These are phyloP conservation scores for Avena sativa DNA, from an alignment of 176 grass and related monocot species.

Conservation along the genomic window DNA sequence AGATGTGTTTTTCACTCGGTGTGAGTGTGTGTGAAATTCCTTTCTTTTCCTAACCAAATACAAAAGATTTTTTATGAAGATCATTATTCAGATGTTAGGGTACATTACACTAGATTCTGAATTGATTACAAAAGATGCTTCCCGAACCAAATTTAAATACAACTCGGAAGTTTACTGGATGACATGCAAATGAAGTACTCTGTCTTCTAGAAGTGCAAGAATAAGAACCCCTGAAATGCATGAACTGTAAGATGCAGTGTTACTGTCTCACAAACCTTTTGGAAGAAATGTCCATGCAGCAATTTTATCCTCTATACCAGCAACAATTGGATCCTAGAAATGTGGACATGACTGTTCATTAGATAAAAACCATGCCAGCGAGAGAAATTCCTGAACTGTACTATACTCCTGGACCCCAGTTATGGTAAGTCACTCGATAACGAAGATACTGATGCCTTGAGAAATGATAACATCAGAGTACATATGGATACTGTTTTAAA, in stretches of 20 bases:
- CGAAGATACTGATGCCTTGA: constrained; percentile 2
- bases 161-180: neutral
- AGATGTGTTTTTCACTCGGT: neutral
- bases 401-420: neutral
- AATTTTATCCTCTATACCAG: constrained; percentile 91
- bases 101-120: neutral
- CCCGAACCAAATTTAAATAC: constrained; percentile 5
- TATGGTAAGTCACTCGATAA: neutral
- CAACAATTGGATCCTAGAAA: constrained; percentile 88
- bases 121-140: too few species aligned
- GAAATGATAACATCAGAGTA: neutral
- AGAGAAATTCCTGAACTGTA: neutral
- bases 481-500: neutral
- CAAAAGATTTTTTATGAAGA: neutral
- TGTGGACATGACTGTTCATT: constrained; percentile 30
- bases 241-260: neutral
- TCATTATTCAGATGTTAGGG: neutral
- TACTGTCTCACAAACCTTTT: constrained; percentile 70
- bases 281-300: constrained; percentile 98
- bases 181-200: neutral
- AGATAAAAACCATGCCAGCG: constrained; percentile 30
- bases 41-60: neutral
- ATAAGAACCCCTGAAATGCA: constrained; percentile 11
- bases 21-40: neutral
- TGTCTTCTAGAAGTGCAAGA: constrained; percentile 15